These are phyloP conservation scores for Penicillium sp. DNA, from an alignment of 2,329 filamentous ascomycete genomes.

Conservation along the genomic window DNA sequence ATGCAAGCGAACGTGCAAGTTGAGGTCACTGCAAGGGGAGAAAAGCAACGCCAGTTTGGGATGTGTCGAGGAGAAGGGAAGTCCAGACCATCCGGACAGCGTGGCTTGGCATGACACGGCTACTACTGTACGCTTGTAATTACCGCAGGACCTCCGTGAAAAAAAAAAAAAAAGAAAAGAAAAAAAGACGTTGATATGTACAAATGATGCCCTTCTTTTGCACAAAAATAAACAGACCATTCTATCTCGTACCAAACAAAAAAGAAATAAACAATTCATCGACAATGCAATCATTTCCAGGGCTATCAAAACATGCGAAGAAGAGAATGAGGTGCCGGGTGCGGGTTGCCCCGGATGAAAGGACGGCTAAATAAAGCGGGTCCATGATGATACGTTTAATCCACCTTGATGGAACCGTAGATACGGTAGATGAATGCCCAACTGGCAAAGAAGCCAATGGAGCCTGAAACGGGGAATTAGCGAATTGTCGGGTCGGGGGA, in stretches of 20 bases:
- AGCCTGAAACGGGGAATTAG: conserved; percentile 61
- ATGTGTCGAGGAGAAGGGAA: conserved; percentile 20
- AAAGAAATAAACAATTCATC: background rate
- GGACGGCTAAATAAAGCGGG: conserved; percentile 7
- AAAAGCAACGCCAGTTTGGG: background rate
- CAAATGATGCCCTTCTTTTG: conserved; percentile 1
- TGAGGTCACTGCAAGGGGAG: conserved; percentile 1
- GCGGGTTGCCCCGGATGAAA: conserved; percentile 13
- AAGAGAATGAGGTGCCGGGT: conserved; percentile 4
- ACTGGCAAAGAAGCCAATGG: conserved; percentile 93
- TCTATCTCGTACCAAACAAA: conserved; percentile 13
- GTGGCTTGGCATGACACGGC: conserved; percentile 35
- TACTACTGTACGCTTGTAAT: conserved; percentile 10
- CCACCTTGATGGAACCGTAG: conserved; percentile 97
- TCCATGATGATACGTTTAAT: conserved; percentile 58
- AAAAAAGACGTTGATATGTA: background rate
- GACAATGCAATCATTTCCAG: conserved; percentile 10
- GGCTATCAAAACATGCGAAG: conserved; percentile 15
- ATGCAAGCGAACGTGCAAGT: background rate
- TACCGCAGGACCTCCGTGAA: background rate
- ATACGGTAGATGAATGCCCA: conserved; percentile 95
- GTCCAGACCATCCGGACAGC: conserved; percentile 31
- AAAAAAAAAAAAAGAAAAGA: background rate
- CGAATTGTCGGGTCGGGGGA: conserved; percentile 2
- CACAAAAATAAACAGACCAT: background rate